phyloP scores from a whole-genome alignment of 257 asterid genomes.

The Verbascum thapsus region DNA sequence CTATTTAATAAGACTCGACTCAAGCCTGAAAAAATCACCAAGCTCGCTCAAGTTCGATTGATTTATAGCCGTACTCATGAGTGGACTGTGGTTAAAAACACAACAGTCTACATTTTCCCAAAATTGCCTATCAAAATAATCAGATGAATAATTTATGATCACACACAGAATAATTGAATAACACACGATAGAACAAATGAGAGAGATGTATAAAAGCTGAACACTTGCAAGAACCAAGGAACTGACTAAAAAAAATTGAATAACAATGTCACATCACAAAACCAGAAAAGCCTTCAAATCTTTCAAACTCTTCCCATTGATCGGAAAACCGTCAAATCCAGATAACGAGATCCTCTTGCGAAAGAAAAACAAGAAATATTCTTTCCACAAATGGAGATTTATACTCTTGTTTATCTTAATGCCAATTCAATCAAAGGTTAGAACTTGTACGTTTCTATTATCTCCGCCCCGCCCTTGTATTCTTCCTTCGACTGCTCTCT shows the following conservation, averaged over 20 bases:
- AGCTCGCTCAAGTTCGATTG: too few species aligned
- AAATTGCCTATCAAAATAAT: too few species aligned
- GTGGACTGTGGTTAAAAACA: too few species aligned
- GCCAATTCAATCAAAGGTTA: constrained; percentile 2
- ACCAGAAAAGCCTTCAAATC: not conserved
- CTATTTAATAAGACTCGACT: too few species aligned
- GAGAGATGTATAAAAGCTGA: not conserved
- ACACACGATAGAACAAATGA: not conserved
- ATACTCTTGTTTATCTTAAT: not conserved
- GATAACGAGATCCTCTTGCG: not conserved
- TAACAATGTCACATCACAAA: not conserved
- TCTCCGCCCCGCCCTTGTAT: constrained; percentile 30
- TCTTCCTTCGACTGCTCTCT: constrained; percentile 38
- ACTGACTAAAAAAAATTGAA: not conserved
- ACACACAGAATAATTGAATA: too few species aligned
- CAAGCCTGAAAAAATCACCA: too few species aligned
- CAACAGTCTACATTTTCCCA: too few species aligned
- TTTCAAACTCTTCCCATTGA: not conserved
- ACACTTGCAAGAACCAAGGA: not conserved
- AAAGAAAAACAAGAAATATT: not conserved
- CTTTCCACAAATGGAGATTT: not conserved
- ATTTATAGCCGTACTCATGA: too few species aligned
- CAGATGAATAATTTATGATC: too few species aligned
- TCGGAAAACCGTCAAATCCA: not conserved
- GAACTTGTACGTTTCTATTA: too few species aligned